A percentile compares a stretch with the other conserved stretches of the same genome.
phyloP scores from a whole-genome alignment of 2,329 filamentous ascomycete genomes.

The Ceratocystis alfenasii region DNA sequence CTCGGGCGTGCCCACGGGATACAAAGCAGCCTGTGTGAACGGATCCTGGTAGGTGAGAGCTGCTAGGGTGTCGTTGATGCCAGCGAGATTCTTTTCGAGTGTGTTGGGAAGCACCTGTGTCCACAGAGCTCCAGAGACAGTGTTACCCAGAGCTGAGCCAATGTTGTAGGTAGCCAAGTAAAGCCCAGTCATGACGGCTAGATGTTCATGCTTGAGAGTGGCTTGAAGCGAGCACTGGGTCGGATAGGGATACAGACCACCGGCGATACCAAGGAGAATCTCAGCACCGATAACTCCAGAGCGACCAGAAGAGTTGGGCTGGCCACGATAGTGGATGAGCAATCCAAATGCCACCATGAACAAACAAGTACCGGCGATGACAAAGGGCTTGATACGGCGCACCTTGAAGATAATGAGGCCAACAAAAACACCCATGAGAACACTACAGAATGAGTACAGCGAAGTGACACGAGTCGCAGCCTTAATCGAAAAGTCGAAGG shows the following conservation, averaged over 20 bases:
- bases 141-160: constrained; percentile 47
- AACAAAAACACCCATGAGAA: constrained; percentile 45
- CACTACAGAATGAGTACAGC: constrained; percentile 46
- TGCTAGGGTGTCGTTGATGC: constrained; percentile 32
- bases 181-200: constrained; percentile 52
- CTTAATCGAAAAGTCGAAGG: constrained; percentile 46
- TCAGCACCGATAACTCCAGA: constrained; percentile 51
- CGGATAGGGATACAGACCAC: constrained; percentile 48
- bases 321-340: constrained; percentile 51
- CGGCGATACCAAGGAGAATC: constrained; percentile 49
- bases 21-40: constrained; percentile 29
- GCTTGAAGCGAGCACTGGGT: constrained; percentile 37
- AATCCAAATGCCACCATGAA: constrained; percentile 56
- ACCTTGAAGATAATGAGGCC: constrained; percentile 46
- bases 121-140: constrained; percentile 52
- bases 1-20: constrained; percentile 35
- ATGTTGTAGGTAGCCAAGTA: constrained; percentile 53
- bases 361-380: constrained; percentile 46
- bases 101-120: constrained; percentile 42
- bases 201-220: constrained; percentile 37
- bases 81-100: constrained; percentile 32
- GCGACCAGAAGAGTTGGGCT: constrained; percentile 32
- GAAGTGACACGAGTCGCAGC: constrained; percentile 48
- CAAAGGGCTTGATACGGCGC: constrained; percentile 51
- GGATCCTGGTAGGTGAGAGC: constrained; percentile 30